phyloP scores from a whole-genome alignment of 768 basidiomycete genomes.

The Gelatoporia subvermispora region DNA sequence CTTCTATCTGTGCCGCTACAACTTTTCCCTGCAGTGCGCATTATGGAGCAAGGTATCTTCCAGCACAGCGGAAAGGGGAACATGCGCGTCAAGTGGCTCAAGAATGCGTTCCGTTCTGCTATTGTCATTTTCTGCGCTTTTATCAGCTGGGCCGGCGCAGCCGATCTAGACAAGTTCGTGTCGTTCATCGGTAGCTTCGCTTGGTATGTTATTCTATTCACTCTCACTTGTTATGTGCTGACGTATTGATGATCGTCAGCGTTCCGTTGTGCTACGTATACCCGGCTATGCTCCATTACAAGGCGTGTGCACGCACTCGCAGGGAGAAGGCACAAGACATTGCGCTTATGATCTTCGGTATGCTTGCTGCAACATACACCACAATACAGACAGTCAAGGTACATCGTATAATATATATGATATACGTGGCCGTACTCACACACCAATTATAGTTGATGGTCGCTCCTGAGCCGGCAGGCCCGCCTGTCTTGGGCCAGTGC shows the following conservation, averaged over 20 bases:
- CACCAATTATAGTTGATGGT: slow-evolving; percentile 51
- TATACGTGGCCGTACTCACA: slow-evolving; percentile 1
- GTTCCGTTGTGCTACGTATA: slow-evolving; percentile 93
- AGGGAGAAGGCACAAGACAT: slow-evolving; percentile 66
- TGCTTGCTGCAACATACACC: slow-evolving; percentile 70
- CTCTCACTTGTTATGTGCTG: too few species aligned
- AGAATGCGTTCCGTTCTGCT: slow-evolving; percentile 82
- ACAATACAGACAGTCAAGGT: slow-evolving; percentile 74
- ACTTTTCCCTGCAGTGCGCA: slow-evolving; percentile 95
- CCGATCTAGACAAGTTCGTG: slow-evolving; percentile 93
- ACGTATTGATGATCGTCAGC: slow-evolving; percentile 34
- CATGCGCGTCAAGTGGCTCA: slow-evolving; percentile 86
- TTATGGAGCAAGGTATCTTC: slow-evolving; percentile 95
- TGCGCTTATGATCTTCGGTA: slow-evolving; percentile 70
- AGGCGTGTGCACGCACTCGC: slow-evolving; percentile 71
- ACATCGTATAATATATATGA: slow-evolving; percentile 14
- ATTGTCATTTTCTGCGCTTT: slow-evolving; percentile 77
- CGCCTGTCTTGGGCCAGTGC: slow-evolving; percentile 26
- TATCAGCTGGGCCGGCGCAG: slow-evolving; percentile 78
- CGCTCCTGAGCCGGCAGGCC: slow-evolving; percentile 37
- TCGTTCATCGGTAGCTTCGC: slow-evolving; percentile 91
- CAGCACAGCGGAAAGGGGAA: slow-evolving; percentile 81
- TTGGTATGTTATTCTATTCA: slow-evolving; percentile 51
- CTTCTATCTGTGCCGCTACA: slow-evolving; percentile 89
- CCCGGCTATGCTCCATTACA: slow-evolving; percentile 89